A percentile compares a stretch with the other conserved stretches of the same genome.
These are phyloP conservation scores for Coemansia sp. DNA, from an alignment of 192 early-diverging fungal genomes.

Conservation along the genomic window DNA sequence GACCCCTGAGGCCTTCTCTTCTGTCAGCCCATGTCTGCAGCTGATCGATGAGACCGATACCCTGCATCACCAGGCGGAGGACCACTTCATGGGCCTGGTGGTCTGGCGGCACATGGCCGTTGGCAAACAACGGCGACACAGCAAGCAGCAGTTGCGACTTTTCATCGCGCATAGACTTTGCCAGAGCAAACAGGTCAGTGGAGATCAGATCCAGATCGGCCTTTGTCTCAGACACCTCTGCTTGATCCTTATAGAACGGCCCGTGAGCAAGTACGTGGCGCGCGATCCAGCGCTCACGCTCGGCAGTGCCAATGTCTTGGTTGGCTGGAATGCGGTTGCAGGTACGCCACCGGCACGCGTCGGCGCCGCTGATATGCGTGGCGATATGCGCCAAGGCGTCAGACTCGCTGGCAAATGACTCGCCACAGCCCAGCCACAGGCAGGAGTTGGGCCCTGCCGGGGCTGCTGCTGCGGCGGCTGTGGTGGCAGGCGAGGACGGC, in stretches of 20 bases:
- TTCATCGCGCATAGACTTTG: constrained; percentile 12
- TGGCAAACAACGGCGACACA: constrained; percentile 20
- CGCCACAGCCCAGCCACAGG: constrained; percentile 37
- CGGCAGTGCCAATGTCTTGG: not conserved
- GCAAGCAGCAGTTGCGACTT: constrained; percentile 12
- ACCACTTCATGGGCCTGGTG: constrained; percentile 24
- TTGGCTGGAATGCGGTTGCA: constrained; percentile 44
- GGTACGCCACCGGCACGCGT: constrained; percentile 46
- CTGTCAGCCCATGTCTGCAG: constrained; percentile 52
- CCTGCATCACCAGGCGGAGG: constrained; percentile 37
- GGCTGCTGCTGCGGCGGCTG: not conserved
- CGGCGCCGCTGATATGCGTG: constrained; percentile 22
- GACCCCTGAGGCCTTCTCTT: constrained; percentile 27
- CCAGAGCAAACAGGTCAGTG: constrained; percentile 9
- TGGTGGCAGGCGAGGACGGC: not conserved
- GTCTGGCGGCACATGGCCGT: constrained; percentile 9
- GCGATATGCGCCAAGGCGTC: constrained; percentile 32
- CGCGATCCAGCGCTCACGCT: constrained; percentile 24
- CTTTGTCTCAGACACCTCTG: not conserved
- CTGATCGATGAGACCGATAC: constrained; percentile 48
- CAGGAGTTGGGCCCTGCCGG: constrained; percentile 22
- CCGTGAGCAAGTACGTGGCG: constrained; percentile 45
- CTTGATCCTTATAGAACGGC: constrained; percentile 27
- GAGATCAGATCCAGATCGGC: not conserved
- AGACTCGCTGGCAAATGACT: constrained; percentile 27